Conservation (phyloP, 768 basidiomycete genomes). For the Mycena albidolilacea region DNA sequence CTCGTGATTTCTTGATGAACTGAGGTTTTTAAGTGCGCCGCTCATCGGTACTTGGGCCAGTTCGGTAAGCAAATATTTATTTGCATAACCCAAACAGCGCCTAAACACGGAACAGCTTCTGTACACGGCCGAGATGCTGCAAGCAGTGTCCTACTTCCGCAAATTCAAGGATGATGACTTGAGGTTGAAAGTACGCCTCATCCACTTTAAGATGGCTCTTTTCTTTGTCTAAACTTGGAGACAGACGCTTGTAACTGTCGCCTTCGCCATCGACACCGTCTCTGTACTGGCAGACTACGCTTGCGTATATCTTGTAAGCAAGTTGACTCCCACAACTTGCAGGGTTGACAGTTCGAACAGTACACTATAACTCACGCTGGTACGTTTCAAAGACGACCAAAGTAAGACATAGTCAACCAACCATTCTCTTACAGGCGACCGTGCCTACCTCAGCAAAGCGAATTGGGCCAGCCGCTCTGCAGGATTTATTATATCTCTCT, state of each 20-base stretch:
- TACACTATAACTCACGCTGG: not conserved
- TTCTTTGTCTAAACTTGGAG: no score
- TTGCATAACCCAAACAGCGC: not conserved
- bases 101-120: not conserved
- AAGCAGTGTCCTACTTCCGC: not conserved
- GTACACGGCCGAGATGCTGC: not conserved
- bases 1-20: not conserved
- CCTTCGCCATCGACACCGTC: not conserved
- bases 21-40: not conserved
- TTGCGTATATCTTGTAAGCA: not conserved
- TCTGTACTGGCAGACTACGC: not conserved
- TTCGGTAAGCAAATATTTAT: not conserved
- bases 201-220: no score
- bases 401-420: constrained; percentile 1
- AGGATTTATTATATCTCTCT: not conserved
- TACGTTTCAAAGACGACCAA: not conserved
- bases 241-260: not conserved
- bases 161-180: not conserved
- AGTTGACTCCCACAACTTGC: not conserved
- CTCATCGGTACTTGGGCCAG: not conserved
- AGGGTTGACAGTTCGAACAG: not conserved
- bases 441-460: not conserved
- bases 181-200: not conserved
- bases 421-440: not conserved
- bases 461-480: not conserved